A percentile compares a stretch with the other conserved stretches of the same genome.
These are phyloP conservation scores for Solanum megistacrolobum DNA, from an alignment of 257 asterid genomes.

Conservation along the genomic window DNA sequence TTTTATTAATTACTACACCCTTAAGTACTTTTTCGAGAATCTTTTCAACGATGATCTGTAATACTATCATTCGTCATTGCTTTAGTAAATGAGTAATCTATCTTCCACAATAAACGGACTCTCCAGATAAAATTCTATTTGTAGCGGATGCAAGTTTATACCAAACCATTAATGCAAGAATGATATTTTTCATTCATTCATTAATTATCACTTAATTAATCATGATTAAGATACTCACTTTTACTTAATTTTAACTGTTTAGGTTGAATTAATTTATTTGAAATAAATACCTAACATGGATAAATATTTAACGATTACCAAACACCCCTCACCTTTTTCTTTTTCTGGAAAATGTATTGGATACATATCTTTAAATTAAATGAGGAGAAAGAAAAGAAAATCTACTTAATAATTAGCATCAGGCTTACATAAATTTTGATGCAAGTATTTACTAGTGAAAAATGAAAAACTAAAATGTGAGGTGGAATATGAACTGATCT, in stretches of 20 bases:
- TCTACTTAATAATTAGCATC: background rate
- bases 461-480: background rate
- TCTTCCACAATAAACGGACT: no score
- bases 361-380: background rate
- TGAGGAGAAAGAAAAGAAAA: background rate
- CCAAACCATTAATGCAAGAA: background rate
- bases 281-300: no score
- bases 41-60: background rate
- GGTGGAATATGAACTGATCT: background rate
- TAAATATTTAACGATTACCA: background rate
- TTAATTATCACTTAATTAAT: no score
- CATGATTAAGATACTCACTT: background rate
- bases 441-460: background rate
- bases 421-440: background rate
- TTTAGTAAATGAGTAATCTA: no score
- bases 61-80: background rate
- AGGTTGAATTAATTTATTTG: background rate
- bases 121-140: background rate
- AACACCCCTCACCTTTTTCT: background rate
- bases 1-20: background rate
- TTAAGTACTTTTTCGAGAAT: background rate
- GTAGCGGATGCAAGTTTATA: background rate
- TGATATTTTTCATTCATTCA: background rate
- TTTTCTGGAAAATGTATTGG: background rate
- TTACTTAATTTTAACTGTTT: no score